A percentile compares a stretch with the other conserved stretches of the same genome.
phyloP scores from a whole-genome alignment of 805 yeast species.

The Maudiozyma saulgeensis region DNA sequence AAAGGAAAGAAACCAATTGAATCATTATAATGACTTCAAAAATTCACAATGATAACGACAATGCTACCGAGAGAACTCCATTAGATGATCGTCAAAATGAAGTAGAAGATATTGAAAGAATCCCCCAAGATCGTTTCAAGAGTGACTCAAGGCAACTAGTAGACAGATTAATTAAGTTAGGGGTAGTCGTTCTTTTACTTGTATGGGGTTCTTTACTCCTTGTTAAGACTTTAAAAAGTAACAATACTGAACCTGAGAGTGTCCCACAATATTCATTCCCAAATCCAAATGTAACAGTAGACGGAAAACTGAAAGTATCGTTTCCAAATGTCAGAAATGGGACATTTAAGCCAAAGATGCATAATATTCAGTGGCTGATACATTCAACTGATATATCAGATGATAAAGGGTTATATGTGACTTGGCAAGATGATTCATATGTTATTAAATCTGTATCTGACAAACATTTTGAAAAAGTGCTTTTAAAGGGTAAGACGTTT shows the following conservation, averaged over 20 bases:
- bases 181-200: slow-evolving; percentile 10
- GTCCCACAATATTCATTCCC: slow-evolving; percentile 8
- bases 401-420: slow-evolving; percentile 62
- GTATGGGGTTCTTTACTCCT: slow-evolving; percentile 20
- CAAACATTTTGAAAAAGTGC: slow-evolving; percentile 31
- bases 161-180: slow-evolving; percentile 9
- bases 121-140: slow-evolving; percentile 10
- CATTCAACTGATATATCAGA: slow-evolving; percentile 37
- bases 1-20: too few species aligned
- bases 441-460: slow-evolving; percentile 40
- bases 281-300: slow-evolving; percentile 9
- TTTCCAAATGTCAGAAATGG: slow-evolving; percentile 45
- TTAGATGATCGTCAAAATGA: neutral
- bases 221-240: slow-evolving; percentile 6
- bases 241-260: neutral
- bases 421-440: slow-evolving; percentile 39
- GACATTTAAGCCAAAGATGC: slow-evolving; percentile 42
- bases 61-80: neutral
- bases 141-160: slow-evolving; percentile 3
- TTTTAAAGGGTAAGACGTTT: slow-evolving; percentile 45
- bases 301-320: slow-evolving; percentile 25
- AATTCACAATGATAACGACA: neutral
- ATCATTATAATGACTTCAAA: too few species aligned
- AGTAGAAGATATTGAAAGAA: slow-evolving; percentile 9
- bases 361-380: slow-evolving; percentile 62